Evolutionary conservation across 1,139 yeast species (phyloP), one percentile per base, ranked within the genome.

Genomic region (Saccharomyces pastorianus): DNA sequence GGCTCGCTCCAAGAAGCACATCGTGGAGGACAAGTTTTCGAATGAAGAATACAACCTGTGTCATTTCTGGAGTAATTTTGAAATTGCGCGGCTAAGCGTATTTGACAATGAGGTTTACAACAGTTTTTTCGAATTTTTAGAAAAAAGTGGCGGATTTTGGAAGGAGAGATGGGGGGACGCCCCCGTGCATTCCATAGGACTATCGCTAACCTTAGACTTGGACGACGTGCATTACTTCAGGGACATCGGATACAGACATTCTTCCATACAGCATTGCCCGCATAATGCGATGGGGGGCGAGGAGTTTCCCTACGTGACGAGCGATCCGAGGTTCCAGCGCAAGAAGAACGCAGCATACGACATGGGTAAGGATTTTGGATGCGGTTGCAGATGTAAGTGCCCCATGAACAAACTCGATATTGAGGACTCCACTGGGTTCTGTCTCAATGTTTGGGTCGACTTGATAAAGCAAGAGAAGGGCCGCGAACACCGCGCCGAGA

Each of bases 111-210:
- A 80, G 11, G 68, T 76, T 27, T 90, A 90, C 68, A 76, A 81
- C 55, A 75, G 76, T 23, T 89, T 84, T 65, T 88, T 86, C 67
- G 71, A 82, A 34, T 81, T 76, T 59, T 71, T 90, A 53, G 96
- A 90, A 55, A 55, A 69, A 11, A 75, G 83, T 9, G 89, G 91
- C 8, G 97, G 97, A 0, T 90, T 90, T 65, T 88, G 83, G 76
- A 78, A 78, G 52, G 96, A 90, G 67, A 73, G 96, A 64, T 90
- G 96, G 96, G 97, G 97, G 1, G 97, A 90, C 74, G 96, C 96
- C 0, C 96, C 96, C 0, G 82, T 90, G 2, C 97, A 89, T 68
- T 85, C 96, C 1, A 72, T 90, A 26, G 97, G 93, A 0, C 79
- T 86, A 6, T 95, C 89, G 0, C 76, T 90, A 78, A 75, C 85